Percentiles rank a stretch among this genome's conserved stretches.
These are phyloP conservation scores for Haplosporangium sp. DNA, from an alignment of 371 early-diverging fungal genomes.

Conservation along the genomic window DNA sequence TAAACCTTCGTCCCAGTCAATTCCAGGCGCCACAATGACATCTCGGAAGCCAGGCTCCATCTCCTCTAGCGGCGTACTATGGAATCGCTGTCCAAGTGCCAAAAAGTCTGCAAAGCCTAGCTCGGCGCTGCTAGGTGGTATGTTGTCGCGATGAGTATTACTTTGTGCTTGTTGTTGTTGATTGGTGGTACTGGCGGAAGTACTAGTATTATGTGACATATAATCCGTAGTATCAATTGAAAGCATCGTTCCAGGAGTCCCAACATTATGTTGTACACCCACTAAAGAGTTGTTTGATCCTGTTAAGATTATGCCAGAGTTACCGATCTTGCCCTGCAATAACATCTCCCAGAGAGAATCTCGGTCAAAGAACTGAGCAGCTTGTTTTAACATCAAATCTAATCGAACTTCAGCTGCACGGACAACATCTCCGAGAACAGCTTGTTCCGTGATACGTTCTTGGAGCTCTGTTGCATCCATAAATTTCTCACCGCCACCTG, in stretches of 20 bases:
- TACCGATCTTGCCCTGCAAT: constrained; percentile 53
- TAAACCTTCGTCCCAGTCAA: constrained; percentile 55
- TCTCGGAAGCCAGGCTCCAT: constrained; percentile 57
- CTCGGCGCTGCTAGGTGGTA: constrained; percentile 12
- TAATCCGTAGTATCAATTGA: constrained; percentile 26
- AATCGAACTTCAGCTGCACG: constrained; percentile 52
- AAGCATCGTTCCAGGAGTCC: constrained; percentile 24
- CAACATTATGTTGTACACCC: constrained; percentile 4
- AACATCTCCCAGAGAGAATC: constrained; percentile 59
- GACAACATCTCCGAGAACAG: constrained; percentile 51
- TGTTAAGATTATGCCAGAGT: constrained; percentile 23
- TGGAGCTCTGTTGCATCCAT: constrained; percentile 50
- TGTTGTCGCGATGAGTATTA: constrained; percentile 3
- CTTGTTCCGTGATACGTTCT: constrained; percentile 48
- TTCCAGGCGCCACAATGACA: constrained; percentile 49
- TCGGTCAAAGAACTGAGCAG: constrained; percentile 56
- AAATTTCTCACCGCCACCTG: constrained; percentile 26
- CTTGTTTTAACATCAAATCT: constrained; percentile 55
- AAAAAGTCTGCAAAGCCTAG: constrained; percentile 56
- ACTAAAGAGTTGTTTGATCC: constrained; percentile 20
- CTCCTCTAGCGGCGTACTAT: constrained; percentile 53
- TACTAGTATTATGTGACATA: constrained; percentile 14
- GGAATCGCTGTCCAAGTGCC: constrained; percentile 57
- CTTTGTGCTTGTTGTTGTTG: constrained; percentile 4
- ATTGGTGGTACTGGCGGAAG: not conserved